Conservation (phyloP, 2,329 filamentous ascomycete species). For the Phialophora verrucosa region DNA sequence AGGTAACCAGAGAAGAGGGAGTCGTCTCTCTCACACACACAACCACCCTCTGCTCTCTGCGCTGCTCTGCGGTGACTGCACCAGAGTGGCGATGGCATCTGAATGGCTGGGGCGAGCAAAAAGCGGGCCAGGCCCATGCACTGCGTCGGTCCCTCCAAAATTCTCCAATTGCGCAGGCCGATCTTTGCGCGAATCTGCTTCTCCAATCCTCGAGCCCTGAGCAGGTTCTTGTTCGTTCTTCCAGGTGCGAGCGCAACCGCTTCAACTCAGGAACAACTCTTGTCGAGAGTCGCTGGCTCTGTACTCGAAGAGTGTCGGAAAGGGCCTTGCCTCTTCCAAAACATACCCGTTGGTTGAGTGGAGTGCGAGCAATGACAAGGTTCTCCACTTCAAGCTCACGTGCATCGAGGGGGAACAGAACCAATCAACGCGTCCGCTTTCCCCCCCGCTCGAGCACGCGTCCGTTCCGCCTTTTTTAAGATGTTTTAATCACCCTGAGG, state of each 20-base stretch:
- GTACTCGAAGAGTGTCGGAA: not conserved
- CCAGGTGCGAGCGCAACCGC: not conserved
- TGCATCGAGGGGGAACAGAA: not conserved
- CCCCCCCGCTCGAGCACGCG: not conserved
- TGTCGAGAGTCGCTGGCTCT: not conserved
- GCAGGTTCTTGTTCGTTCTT: not conserved
- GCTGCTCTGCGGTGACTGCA: conserved; percentile 21
- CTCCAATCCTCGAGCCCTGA: not conserved
- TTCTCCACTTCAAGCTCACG: not conserved
- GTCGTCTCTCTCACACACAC: not conserved
- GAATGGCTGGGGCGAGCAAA: conserved; percentile 4
- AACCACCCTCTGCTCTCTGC: not conserved
- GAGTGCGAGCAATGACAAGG: not conserved
- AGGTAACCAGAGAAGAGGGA: conserved; percentile 1
- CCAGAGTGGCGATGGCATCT: conserved; percentile 8
- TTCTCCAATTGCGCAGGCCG: conserved; percentile 15
- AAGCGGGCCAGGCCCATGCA: conserved; percentile 10
- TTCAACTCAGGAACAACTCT: not conserved
- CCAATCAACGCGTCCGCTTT: conserved; percentile 11
- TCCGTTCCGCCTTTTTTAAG: not conserved
- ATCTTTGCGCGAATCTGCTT: not conserved
- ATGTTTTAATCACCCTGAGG: not conserved
- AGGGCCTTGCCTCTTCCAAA: not conserved
- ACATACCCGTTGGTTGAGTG: not conserved
- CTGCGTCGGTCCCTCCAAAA: conserved; percentile 11